Percentiles rank a stretch among this genome's conserved stretches.
Conservation (phyloP, 1,284 basidiomycete species). For the Cutaneotrichosporon spelunceum region DNA sequence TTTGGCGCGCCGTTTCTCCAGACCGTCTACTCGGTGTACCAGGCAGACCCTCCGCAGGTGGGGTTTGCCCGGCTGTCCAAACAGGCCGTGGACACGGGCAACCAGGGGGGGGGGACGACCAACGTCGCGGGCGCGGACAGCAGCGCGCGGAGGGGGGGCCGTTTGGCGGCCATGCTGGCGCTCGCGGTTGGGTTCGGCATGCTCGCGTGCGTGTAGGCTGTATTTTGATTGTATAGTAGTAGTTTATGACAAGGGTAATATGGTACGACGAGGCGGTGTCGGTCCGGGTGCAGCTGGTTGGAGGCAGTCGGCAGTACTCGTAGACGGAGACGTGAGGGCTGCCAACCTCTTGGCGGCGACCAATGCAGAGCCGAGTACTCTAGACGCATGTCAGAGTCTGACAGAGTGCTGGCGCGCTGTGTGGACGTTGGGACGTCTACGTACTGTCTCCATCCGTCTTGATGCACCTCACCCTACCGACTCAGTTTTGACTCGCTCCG, state of each 20-base stretch:
- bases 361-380: too few relatives aligned
- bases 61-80: background rate
- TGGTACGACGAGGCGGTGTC: too few relatives aligned
- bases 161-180: background rate
- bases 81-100: background rate
- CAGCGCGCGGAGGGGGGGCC: background rate
- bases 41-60: background rate
- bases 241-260: background rate
- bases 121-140: background rate
- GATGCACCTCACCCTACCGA: too few relatives aligned
- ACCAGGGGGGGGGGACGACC: background rate
- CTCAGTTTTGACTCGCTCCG: too few relatives aligned
- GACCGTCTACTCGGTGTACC: constrained; percentile 5
- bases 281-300: too few relatives aligned
- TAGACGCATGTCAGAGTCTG: too few relatives aligned
- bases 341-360: too few relatives aligned
- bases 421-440: too few relatives aligned
- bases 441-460: too few relatives aligned
- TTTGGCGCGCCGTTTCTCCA: constrained; percentile 8
- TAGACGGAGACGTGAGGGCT: too few relatives aligned
- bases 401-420: too few relatives aligned
- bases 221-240: background rate
- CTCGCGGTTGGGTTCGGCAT: background rate
- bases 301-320: too few relatives aligned
- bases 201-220: background rate